Conservation (phyloP, 805 yeast genomes). For the Starmerella apis region DNA sequence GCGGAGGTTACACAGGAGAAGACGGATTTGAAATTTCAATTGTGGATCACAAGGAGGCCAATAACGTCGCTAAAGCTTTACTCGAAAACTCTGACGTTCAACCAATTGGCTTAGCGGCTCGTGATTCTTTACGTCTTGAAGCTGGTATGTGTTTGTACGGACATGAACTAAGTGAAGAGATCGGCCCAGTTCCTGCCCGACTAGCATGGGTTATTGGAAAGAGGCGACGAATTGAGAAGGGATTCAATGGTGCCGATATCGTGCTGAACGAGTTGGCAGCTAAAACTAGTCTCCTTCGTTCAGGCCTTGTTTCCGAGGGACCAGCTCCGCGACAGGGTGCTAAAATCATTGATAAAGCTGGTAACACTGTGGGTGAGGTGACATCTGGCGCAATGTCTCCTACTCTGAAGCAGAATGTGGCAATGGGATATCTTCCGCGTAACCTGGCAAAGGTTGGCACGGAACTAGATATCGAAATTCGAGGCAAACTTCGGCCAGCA, state of each 20-base stretch:
- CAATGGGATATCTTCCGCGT: conserved; percentile 78
- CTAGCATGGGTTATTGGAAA: conserved; percentile 85
- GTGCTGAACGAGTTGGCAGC: conserved; percentile 63
- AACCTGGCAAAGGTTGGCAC: conserved; percentile 65
- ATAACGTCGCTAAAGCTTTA: conserved; percentile 51
- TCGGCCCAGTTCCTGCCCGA: conserved; percentile 81
- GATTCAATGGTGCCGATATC: conserved; percentile 65
- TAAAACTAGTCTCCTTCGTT: conserved; percentile 53
- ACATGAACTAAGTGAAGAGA: conserved; percentile 68
- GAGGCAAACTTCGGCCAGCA: conserved; percentile 75
- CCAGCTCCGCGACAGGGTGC: conserved; percentile 87
- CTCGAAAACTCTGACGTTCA: conserved; percentile 46
- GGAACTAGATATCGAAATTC: conserved; percentile 57
- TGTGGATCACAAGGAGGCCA: conserved; percentile 43
- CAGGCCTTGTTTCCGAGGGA: conserved; percentile 63
- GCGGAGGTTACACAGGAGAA: conserved; percentile 97
- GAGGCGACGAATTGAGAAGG: conserved; percentile 47
- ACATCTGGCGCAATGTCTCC: conserved; percentile 60
- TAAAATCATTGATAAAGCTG: conserved; percentile 50
- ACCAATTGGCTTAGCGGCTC: conserved; percentile 95
- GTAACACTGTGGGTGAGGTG: conserved; percentile 46
- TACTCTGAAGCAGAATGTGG: conserved; percentile 68
- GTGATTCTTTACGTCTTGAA: conserved; percentile 89
- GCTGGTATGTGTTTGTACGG: conserved; percentile 99
- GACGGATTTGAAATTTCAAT: conserved; percentile 93